Conservation (phyloP, 2,329 filamentous ascomycete species). For the Madurella mycetomatis region DNA sequence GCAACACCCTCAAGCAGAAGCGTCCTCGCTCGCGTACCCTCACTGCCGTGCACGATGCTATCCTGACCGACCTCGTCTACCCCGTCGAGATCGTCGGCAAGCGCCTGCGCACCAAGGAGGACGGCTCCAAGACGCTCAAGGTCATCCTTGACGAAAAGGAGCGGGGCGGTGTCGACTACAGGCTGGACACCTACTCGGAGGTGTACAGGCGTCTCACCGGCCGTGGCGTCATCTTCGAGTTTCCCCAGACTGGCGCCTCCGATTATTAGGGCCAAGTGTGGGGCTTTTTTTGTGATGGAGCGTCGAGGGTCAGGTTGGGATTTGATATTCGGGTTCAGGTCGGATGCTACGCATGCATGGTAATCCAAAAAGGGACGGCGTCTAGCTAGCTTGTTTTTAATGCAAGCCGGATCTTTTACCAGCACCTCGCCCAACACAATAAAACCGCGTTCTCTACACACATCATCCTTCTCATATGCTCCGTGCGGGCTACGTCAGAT, state of each 20-base stretch:
- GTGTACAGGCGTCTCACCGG: conserved; percentile 98
- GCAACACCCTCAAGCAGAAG: conserved; percentile 98
- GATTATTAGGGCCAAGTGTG: conserved; percentile 64
- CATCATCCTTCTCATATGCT: not conserved
- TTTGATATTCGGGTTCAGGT: conserved; percentile 27
- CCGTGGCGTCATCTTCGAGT: conserved; percentile 96
- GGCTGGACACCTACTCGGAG: conserved; percentile 98
- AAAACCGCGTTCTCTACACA: conserved; percentile 17
- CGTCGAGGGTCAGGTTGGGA: conserved; percentile 23
- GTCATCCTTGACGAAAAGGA: conserved; percentile 99
- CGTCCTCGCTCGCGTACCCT: conserved; percentile 95
- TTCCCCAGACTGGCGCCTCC: conserved; percentile 74
- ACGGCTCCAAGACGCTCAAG: conserved; percentile 97
- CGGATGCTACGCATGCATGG: conserved; percentile 26
- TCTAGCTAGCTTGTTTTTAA: conserved; percentile 31
- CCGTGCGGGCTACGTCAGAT: not conserved
- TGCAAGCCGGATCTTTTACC: conserved; percentile 25
- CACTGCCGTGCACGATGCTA: conserved; percentile 97
- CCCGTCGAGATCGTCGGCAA: conserved; percentile 99
- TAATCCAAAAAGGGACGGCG: conserved; percentile 29
- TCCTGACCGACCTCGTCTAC: conserved; percentile 97
- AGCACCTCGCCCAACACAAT: conserved; percentile 19
- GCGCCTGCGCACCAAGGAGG: conserved; percentile 97
- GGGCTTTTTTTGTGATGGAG: conserved; percentile 23
- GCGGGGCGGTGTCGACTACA: conserved; percentile 98